phyloP scores from a whole-genome alignment of 768 basidiomycete genomes.

The Lentinula boryana region DNA sequence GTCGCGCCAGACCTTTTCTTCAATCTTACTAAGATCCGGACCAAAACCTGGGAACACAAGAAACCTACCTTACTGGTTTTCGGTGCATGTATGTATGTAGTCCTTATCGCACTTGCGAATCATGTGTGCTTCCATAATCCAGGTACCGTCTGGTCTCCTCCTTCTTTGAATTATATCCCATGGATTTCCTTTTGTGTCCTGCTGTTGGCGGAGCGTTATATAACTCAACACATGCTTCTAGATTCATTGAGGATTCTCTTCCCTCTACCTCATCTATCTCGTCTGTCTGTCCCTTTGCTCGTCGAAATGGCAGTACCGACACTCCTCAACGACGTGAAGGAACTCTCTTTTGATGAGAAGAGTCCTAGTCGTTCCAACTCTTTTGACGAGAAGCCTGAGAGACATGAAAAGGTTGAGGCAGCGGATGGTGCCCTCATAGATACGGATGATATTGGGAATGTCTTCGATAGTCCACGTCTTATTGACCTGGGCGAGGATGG shows the following conservation, averaged over 20 bases:
- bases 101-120: neutral
- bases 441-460: conserved; percentile 13
- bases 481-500: conserved; percentile 42
- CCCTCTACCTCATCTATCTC: neutral
- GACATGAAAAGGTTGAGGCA: neutral
- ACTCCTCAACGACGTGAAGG: conserved; percentile 3
- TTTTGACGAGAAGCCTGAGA: conserved; percentile 10
- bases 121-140: neutral
- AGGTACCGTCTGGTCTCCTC: neutral
- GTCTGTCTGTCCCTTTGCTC: neutral
- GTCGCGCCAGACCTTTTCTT: too few relatives aligned
- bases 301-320: neutral
- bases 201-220: neutral
- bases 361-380: neutral
- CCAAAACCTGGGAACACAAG: neutral
- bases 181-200: neutral
- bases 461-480: conserved; percentile 11
- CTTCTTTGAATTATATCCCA: neutral
- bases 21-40: neutral
- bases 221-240: neutral
- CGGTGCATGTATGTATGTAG: neutral
- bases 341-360: conserved; percentile 8
- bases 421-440: conserved; percentile 4
- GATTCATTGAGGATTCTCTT: neutral
- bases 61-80: neutral